Percentiles rank a stretch among this genome's conserved stretches.
These are phyloP conservation scores for Rosa chinensis DNA, from an alignment of 306 rosid genomes.

Conservation along the genomic window DNA sequence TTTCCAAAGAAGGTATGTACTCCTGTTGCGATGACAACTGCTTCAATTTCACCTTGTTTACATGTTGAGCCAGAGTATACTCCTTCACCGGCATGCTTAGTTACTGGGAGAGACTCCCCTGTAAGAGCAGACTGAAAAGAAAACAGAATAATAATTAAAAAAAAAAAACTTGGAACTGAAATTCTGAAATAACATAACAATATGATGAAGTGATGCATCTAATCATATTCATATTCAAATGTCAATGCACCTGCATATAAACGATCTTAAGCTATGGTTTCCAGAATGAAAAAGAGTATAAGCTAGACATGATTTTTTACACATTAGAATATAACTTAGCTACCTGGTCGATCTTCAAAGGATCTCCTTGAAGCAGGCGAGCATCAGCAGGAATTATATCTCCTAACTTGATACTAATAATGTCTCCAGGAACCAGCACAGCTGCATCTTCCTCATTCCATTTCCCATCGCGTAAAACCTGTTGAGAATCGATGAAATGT, in stretches of 20 bases:
- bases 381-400: conserved; percentile 32
- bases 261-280: neutral
- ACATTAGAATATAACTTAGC: neutral
- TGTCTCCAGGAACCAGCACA: conserved; percentile 32
- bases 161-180: neutral
- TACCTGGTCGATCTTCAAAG: conserved; percentile 28
- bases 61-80: conserved; percentile 27
- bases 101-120: conserved; percentile 24
- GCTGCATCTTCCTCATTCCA: conserved; percentile 33
- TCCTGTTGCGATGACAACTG: conserved; percentile 22
- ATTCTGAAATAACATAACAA: neutral
- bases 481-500: neutral
- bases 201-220: neutral
- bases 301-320: neutral
- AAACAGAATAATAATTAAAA: neutral
- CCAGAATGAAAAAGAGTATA: neutral
- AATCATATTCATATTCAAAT: neutral
- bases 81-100: conserved; percentile 19
- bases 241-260: neutral
- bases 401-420: conserved; percentile 26
- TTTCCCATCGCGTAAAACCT: conserved; percentile 25
- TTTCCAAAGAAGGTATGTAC: conserved; percentile 21
- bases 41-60: conserved; percentile 28
- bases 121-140: conserved; percentile 26
- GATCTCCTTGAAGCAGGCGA: conserved; percentile 31